These are phyloP conservation scores for Chrysoporthe deuterocubensis DNA, from an alignment of 2,329 filamentous ascomycete genomes.

Conservation along the genomic window DNA sequence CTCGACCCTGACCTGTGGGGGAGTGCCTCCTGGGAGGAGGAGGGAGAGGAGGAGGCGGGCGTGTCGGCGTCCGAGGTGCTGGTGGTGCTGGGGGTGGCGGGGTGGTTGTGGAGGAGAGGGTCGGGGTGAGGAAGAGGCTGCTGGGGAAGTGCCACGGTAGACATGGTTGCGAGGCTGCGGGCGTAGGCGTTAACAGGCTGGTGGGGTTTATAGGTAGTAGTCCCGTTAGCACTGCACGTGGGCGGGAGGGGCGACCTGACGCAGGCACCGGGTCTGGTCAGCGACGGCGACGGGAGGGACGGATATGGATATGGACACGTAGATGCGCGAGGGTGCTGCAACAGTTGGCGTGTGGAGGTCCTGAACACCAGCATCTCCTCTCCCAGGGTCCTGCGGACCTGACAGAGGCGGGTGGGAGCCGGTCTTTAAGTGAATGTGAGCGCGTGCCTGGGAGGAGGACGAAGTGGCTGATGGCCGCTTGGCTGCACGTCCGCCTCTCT, in stretches of 20 bases:
- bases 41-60: constrained; percentile 17
- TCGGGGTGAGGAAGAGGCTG: constrained; percentile 22
- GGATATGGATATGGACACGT: neutral
- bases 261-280: neutral
- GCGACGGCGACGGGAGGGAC: neutral
- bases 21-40: constrained; percentile 15
- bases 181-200: constrained; percentile 15
- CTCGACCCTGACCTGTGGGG: constrained; percentile 12
- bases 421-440: neutral
- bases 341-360: neutral
- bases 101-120: neutral
- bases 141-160: constrained; percentile 34
- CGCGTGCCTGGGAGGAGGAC: neutral
- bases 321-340: neutral
- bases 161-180: constrained; percentile 33
- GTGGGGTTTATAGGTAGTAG: constrained; percentile 6
- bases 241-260: constrained; percentile 4
- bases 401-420: neutral
- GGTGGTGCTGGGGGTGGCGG: constrained; percentile 15
- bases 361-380: constrained; percentile 14
- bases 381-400: no score
- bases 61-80: constrained; percentile 13
- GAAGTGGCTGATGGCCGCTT: neutral
- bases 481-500: neutral
- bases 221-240: constrained; percentile 7